Evolutionary conservation across 106 monocot species (phyloP).

Genomic region (Dioscorea dumetorum): DNA sequence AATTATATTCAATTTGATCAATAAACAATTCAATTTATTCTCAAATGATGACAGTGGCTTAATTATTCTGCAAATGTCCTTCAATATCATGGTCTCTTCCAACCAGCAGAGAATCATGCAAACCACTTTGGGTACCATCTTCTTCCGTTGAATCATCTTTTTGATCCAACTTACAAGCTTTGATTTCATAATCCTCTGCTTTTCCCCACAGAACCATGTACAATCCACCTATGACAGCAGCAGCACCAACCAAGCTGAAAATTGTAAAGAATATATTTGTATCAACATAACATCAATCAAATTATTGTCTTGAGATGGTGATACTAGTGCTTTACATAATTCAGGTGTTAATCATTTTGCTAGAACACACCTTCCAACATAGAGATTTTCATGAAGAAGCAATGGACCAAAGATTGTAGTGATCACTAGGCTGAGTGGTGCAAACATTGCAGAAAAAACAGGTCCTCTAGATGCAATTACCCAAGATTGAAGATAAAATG

Average conservation of each 20-base stretch:
- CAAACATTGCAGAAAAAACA: constrained; percentile 50
- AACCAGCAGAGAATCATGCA: constrained; percentile 3
- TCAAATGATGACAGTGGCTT: too few relatives aligned
- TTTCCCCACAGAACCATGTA: constrained; percentile 3
- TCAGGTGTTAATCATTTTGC: too few relatives aligned
- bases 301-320: too few relatives aligned
- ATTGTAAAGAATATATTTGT: background rate
- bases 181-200: background rate
- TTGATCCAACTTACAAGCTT: background rate
- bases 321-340: too few relatives aligned
- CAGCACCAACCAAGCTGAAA: constrained; percentile 8
- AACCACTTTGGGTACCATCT: too few relatives aligned
- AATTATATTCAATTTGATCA: background rate
- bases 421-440: constrained; percentile 18
- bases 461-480: constrained; percentile 42
- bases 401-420: constrained; percentile 20
- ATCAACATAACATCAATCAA: background rate
- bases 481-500: constrained; percentile 25
- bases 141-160: background rate
- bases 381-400: constrained; percentile 35
- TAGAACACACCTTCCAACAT: constrained; percentile 40
- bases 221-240: background rate
- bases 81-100: background rate
- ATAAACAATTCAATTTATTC: background rate
- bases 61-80: too few relatives aligned